Evolutionary conservation across 208 protist species (phyloP), one percentile per base, ranked within the genome.

Genomic region (Balamuthia mandrillaris): DNA sequence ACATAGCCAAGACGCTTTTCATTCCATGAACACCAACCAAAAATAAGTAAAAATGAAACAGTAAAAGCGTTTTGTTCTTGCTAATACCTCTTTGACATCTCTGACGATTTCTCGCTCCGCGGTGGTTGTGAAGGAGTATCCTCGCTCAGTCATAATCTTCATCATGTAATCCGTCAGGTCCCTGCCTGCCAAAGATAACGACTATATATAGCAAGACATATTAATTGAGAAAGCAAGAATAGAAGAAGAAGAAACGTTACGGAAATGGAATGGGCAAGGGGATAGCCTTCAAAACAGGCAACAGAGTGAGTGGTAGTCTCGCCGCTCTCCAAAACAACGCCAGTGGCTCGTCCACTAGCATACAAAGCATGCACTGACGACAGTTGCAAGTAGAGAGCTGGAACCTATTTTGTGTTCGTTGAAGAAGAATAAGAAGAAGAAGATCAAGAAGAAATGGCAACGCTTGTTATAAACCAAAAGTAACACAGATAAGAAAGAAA

Each of bases 81-180:
- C 83, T 97, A 95, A 24, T n/a, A n/a, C n/a, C n/a, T 85, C 79
- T 44, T 85, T 85, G 93, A 95, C 52, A 98, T 85, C 91, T 96
- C 94, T 86, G 92, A 97, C 39, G 0, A 60, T 52, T 92, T 91
- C 89, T 95, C 66, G 1, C 51, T 86, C 60, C 3, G 60, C 60
- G 2, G 60, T 78, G 21, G 66, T 86, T 31, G 81, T 78, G 51
- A 86, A 86, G 16, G 35, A 63, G 31, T 66, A 86, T 27, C 81
- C 81, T 3, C 66, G 6, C 33, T 86, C 60, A 14, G 81, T 79
- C 61, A 84, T 94, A 37, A 94, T 95, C 66, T 86, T 86, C 81
- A 86, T 86, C 16, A 86, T 35, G 63, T 86, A 78, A 51, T 86
- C 81, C 2, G 81, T 86, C 3, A 86, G 45, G 27, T 60, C 47